Conservation (phyloP, 2,329 filamentous ascomycete species). For the Ophiocordyceps australis region DNA sequence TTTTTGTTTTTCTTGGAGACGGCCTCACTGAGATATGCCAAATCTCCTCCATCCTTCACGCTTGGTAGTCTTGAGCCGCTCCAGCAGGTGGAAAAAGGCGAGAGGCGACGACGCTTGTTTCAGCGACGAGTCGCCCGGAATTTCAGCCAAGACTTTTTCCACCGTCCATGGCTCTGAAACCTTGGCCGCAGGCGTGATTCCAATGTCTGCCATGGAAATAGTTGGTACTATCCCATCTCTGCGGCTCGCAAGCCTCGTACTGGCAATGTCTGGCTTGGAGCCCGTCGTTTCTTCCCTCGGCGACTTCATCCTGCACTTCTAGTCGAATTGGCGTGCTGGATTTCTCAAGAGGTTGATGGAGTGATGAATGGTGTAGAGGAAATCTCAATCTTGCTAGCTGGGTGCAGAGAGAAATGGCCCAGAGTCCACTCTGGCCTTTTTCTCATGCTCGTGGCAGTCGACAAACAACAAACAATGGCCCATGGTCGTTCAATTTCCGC, state of each 20-base stretch:
- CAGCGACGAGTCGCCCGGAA: slow-evolving; percentile 34
- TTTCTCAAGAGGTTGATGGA: too few species aligned
- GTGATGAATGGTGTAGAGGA: too few species aligned
- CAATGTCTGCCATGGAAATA: slow-evolving; percentile 9
- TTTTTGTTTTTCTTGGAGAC: background rate
- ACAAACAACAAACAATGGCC: too few species aligned
- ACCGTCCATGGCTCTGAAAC: slow-evolving; percentile 33
- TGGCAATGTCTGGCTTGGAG: slow-evolving; percentile 6
- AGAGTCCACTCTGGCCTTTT: too few species aligned
- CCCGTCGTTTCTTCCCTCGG: too few species aligned
- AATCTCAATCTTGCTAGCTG: too few species aligned
- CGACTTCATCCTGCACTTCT: too few species aligned
- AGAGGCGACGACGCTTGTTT: slow-evolving; percentile 55
- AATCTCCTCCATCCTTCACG: slow-evolving; percentile 93
- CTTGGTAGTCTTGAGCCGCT: slow-evolving; percentile 89
- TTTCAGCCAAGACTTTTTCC: slow-evolving; percentile 43
- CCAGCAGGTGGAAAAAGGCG: slow-evolving; percentile 86
- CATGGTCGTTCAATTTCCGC: too few species aligned
- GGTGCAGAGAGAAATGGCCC: too few species aligned
- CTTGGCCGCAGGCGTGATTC: slow-evolving; percentile 17
- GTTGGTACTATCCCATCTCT: too few species aligned
- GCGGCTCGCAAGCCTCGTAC: slow-evolving; percentile 4
- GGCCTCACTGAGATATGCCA: slow-evolving; percentile 40
- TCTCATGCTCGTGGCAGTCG: too few species aligned
- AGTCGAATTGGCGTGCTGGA: too few species aligned